Conservation (phyloP, 139 green algal species). For the Tetratostichococcus sp. region DNA sequence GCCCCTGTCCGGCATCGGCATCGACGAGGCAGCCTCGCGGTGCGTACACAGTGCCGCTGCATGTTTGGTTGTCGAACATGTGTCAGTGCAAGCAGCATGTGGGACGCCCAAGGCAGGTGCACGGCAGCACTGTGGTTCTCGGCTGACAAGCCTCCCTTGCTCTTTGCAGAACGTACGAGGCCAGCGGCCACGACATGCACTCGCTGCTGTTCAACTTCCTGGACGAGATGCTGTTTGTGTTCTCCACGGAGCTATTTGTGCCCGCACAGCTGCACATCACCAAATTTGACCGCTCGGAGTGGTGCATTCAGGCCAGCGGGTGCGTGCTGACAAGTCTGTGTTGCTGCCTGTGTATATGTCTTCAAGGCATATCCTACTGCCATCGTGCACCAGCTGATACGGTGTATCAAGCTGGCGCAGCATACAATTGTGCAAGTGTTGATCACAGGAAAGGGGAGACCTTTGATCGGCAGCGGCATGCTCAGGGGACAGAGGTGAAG, state of each 20-base stretch:
- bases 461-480: conserved; percentile 62
- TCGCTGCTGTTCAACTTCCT: conserved; percentile 79
- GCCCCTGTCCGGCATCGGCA: conserved; percentile 44
- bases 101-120: too few species aligned
- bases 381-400: too few species aligned
- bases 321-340: not conserved
- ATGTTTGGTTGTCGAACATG: too few species aligned
- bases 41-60: not conserved
- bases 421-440: not conserved
- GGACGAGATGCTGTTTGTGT: conserved; percentile 82
- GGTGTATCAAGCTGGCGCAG: not conserved
- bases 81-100: too few species aligned
- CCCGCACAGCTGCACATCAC: conserved; percentile 42
- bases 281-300: conserved; percentile 44
- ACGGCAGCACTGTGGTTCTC: too few species aligned
- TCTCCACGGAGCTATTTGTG: conserved; percentile 68
- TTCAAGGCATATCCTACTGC: too few species aligned
- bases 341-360: too few species aligned
- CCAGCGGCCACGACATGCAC: conserved; percentile 67
- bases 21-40: not conserved
- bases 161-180: conserved; percentile 33
- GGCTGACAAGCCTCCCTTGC: too few species aligned
- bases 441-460: conserved; percentile 41
- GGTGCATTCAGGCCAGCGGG: conserved; percentile 40
- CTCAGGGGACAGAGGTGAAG: conserved; percentile 79